Conservation (phyloP, 345 rosid genomes). For the Balakata baccata region DNA sequence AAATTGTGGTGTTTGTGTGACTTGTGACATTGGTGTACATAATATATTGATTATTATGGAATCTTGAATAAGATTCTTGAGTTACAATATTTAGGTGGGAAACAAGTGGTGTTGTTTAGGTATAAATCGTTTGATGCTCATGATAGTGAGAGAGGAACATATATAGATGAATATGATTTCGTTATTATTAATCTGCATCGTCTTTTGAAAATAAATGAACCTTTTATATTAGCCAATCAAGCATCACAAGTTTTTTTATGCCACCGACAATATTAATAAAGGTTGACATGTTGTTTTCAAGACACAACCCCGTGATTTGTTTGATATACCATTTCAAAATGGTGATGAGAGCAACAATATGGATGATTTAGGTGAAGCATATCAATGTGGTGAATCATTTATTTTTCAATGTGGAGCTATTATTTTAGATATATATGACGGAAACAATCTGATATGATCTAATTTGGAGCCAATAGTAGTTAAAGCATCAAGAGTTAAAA, state of each 20-base stretch:
- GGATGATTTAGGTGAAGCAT: no score
- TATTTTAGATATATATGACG: no score
- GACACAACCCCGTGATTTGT: background rate
- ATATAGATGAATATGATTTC: background rate
- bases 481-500: no score
- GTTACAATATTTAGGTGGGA: slow-evolving; percentile 4
- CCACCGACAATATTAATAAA: background rate
- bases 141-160: background rate
- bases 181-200: background rate
- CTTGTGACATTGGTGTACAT: background rate
- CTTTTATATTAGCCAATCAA: slow-evolving; percentile 8
- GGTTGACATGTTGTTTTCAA: background rate
- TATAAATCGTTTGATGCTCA: slow-evolving; percentile 12
- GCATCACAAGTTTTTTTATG: background rate
- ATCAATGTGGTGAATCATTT: no score
- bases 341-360: no score
- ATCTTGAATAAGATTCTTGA: slow-evolving; percentile 4
- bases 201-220: background rate
- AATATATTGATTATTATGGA: slow-evolving; percentile 3
- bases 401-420: no score
- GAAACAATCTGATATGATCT: no score
- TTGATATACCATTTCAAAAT: background rate
- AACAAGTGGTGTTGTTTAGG: background rate
- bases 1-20: slow-evolving; percentile 7
- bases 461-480: no score